Conservation (phyloP, 2,329 filamentous ascomycete genomes). For the Aspergillus viridinutans region DNA sequence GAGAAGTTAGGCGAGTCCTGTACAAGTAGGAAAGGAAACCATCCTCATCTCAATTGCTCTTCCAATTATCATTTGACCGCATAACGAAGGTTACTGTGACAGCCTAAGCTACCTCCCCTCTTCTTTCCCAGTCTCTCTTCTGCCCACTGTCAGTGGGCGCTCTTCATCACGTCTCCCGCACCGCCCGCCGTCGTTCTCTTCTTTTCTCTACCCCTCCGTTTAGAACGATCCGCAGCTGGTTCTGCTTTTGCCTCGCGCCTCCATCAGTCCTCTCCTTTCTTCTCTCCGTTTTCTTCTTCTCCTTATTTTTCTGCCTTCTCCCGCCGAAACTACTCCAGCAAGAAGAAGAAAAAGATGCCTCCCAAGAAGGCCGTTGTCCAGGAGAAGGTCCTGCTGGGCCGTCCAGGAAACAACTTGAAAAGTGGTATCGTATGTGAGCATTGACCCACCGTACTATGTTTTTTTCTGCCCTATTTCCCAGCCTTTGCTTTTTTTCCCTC, state of each 20-base stretch:
- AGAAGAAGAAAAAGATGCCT: conserved; percentile 72
- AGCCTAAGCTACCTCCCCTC: background rate
- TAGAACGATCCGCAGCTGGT: conserved; percentile 61
- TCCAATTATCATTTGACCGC: background rate
- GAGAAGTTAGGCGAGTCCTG: background rate
- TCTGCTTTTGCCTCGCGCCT: conserved; percentile 49
- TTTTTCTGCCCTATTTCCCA: conserved; percentile 25
- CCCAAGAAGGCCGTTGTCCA: conserved; percentile 90
- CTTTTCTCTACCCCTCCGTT: conserved; percentile 51
- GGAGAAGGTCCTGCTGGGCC: conserved; percentile 93
- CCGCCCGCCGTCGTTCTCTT: conserved; percentile 39
- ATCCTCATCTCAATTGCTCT: background rate
- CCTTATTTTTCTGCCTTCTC: conserved; percentile 24
- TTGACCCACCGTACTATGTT: conserved; percentile 30
- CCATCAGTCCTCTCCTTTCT: conserved; percentile 27
- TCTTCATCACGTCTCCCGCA: conserved; percentile 29
- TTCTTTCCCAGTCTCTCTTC: conserved; percentile 6
- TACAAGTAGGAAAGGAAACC: background rate
- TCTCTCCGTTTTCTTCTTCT: conserved; percentile 51
- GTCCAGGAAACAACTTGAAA: conserved; percentile 97
- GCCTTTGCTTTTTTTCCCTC: conserved; percentile 22
- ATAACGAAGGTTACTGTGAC: background rate
- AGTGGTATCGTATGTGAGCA: conserved; percentile 89
- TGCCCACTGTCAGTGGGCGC: conserved; percentile 20
- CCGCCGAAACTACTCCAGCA: conserved; percentile 52